Evolutionary conservation across 108 stramenopile species (phyloP), one percentile per base, ranked within the genome.

Genomic region (Epithemia pelagica): DNA sequence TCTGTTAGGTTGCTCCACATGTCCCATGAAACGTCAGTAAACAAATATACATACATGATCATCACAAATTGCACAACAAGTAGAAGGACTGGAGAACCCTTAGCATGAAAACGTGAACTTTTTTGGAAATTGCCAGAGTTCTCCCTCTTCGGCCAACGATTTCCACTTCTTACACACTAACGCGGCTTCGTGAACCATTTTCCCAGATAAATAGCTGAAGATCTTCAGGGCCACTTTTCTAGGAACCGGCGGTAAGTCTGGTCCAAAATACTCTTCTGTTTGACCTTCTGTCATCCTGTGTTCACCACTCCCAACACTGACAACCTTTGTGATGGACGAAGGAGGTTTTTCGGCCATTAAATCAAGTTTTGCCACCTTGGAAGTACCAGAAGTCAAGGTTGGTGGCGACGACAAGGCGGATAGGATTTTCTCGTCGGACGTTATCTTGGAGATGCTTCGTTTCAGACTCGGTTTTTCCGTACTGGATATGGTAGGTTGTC

Each of bases 121-220:
- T 65, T 32, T 32, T 3, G 52, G 52, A 58, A 74, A 52, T 37
- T 61, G 55, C 88, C 85, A 89, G 28, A 85, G 61, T 20, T 57
- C 73, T 5, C 70, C 52, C 62, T 85, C 78, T 52, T 82, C 64
- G 18, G 87, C 82, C 32, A 95, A 66, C 3, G 75, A 57, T 30
- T 64, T 78, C 89, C 92, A 95, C 5, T 55, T 28, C 65, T 89
- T 88, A 57, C 79, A 82, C 19, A 96, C 94, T 46, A 96, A 67
- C 8, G 81, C 78, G 25, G 92, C 88, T 70, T 92, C 90, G 85
- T 91, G 92, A 21, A 93, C 59, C 62, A 95, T 94, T 32, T 83
- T 84, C 64, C 86, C 85, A 0, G 81, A 67, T 26, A 93, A 71
- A 65, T 74, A 93, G 20, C 88, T 83, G 37, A 93, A 89, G 29